phyloP scores from a whole-genome alignment of 2,329 filamentous ascomycete species.

The Fusarium anguioides region DNA sequence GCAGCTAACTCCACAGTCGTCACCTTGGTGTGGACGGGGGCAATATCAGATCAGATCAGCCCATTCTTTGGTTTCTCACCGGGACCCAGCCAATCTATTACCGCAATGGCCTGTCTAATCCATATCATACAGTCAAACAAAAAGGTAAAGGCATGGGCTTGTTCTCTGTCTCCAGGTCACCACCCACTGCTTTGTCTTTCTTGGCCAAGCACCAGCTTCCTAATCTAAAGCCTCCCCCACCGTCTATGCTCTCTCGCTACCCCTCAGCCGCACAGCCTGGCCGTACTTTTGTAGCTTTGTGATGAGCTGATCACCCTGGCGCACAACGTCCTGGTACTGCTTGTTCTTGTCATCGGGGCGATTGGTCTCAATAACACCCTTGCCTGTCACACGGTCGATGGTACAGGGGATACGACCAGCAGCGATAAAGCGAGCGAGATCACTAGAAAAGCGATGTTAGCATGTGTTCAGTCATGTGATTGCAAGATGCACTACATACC shows the following conservation, averaged over 20 bases:
- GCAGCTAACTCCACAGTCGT: conserved; percentile 21
- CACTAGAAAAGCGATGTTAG: conserved; percentile 62
- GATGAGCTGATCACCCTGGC: conserved; percentile 96
- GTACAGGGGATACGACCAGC: conserved; percentile 94
- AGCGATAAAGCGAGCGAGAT: conserved; percentile 96
- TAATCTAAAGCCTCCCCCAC: not conserved
- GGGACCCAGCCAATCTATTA: conserved; percentile 40
- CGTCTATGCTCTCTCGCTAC: conserved; percentile 81
- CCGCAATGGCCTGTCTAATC: conserved; percentile 46
- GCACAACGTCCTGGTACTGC: conserved; percentile 98
- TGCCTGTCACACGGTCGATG: conserved; percentile 95
- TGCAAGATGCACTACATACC: conserved; percentile 64
- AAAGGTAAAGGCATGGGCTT: conserved; percentile 36
- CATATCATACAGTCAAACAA: conserved; percentile 45
- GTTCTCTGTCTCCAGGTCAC: conserved; percentile 7
- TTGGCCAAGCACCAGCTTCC: conserved; percentile 20
- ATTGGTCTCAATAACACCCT: conserved; percentile 98
- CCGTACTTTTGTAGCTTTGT: conserved; percentile 99
- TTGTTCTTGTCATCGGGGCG: conserved; percentile 99
- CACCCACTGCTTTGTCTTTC: conserved; percentile 17
- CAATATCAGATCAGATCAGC: conserved; percentile 4
- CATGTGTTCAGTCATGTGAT: not conserved
- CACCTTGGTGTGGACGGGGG: conserved; percentile 11
- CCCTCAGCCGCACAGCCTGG: conserved; percentile 91
- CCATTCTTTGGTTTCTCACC: conserved; percentile 33